Evolutionary conservation across 257 asterid genomes (phyloP).

Genomic region (Anisodus tanguticus): DNA sequence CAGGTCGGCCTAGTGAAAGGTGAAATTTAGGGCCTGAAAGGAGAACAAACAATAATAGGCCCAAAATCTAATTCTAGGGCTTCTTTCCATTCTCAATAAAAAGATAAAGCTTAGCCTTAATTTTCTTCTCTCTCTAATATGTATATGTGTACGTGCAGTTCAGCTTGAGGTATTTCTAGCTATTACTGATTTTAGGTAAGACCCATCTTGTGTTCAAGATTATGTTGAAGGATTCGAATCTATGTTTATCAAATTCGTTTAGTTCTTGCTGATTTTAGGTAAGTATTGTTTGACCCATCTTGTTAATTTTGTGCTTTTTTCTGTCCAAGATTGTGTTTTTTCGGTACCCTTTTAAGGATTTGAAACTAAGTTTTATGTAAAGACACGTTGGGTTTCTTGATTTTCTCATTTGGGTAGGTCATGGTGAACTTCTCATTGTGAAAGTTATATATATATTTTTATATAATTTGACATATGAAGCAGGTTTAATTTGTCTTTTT

Average conservation of each 20-base stretch:
- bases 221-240: background rate
- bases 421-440: background rate
- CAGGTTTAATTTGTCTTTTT: background rate
- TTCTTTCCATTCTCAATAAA: too few species aligned
- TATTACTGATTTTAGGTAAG: background rate
- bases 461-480: too few species aligned
- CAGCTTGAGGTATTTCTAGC: background rate
- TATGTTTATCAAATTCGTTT: background rate
- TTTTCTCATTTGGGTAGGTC: background rate
- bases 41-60: too few species aligned
- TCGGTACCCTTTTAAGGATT: background rate
- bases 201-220: background rate
- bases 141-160: background rate
- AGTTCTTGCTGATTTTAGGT: background rate
- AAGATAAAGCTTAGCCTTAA: background rate
- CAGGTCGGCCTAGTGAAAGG: too few species aligned
- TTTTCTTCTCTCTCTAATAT: background rate
- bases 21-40: too few species aligned
- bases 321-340: background rate
- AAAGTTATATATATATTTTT: background rate
- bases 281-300: background rate
- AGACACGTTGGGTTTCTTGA: background rate
- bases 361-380: background rate
- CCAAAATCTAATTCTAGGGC: too few species aligned
- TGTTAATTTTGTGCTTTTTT: background rate